A percentile compares a stretch with the other conserved stretches of the same genome.
These are phyloP conservation scores for Phialemoniopsis sp. DNA, from an alignment of 2,329 filamentous ascomycete genomes.

Conservation along the genomic window DNA sequence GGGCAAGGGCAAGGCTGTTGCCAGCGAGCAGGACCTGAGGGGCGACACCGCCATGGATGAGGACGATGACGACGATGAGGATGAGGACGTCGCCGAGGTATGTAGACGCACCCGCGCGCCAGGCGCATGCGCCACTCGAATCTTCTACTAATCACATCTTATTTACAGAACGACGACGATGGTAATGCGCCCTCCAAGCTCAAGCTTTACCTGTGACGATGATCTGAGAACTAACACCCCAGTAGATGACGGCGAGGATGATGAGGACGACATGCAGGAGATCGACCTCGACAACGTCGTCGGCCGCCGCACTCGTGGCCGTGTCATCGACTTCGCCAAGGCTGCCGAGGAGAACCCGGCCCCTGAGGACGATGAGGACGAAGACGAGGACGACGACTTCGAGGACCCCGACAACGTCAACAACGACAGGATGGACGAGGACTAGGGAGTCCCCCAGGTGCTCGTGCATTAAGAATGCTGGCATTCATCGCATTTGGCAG, in stretches of 20 bases:
- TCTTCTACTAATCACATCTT: too few species aligned
- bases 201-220: background rate
- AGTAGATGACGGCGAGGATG: slow-evolving; percentile 69
- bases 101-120: slow-evolving; percentile 19
- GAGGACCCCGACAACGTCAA: slow-evolving; percentile 59
- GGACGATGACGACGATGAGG: slow-evolving; percentile 69
- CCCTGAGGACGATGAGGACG: slow-evolving; percentile 76
- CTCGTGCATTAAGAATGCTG: too few species aligned
- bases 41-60: slow-evolving; percentile 66
- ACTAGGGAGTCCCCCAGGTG: slow-evolving; percentile 18
- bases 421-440: slow-evolving; percentile 70
- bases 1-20: slow-evolving; percentile 80
- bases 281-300: slow-evolving; percentile 91
- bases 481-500: too few species aligned
- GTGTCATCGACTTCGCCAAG: slow-evolving; percentile 89
- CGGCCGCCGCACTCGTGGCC: slow-evolving; percentile 83
- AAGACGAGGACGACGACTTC: slow-evolving; percentile 69
- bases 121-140: too few species aligned
- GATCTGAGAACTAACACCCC: slow-evolving; percentile 21
- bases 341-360: slow-evolving; percentile 74
- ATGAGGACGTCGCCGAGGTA: slow-evolving; percentile 55
- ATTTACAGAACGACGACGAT: too few species aligned
- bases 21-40: slow-evolving; percentile 44
- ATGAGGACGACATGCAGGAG: slow-evolving; percentile 81
- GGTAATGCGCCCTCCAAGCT: too few species aligned